Evolutionary conservation across 2,329 filamentous ascomycete species (phyloP), one percentile per base, ranked within the genome.

Genomic region (Talaromyces sp.): DNA sequence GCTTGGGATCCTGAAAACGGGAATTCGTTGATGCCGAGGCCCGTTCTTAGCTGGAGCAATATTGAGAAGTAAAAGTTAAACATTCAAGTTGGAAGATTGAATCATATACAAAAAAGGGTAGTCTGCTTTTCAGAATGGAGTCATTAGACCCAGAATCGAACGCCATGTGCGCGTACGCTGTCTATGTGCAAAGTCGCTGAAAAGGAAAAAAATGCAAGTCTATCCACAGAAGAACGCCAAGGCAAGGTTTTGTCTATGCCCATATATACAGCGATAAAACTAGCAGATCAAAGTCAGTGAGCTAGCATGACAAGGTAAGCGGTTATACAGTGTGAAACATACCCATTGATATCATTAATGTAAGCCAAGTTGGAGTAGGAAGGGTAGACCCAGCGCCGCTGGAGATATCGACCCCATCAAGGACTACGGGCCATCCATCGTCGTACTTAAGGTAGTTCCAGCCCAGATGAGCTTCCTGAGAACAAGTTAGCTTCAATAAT

Each of bases 391-490:
- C 47, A 1, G 48, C 42, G 43, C 22, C 35, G 8, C 22, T 46
- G 10, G 32, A 10, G 3, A 27, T 7, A 41, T 51, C 24, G 13
- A 30, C 30, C 11, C 60, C 56, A 22, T 39, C 52, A 27, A 52
- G 11, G 20, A 64, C 61, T 6, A 65, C 58, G 0, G 72, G 72
- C 72, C 72, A 75, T 9, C 72, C 72, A 42, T 72, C 61, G 8
- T 65, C 47, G 47, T 75, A 75, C 2, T 68, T 52, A n/a, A 75
- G 57, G 24, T 69, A 68, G 32, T 65, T 74, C 61, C 66, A 75
- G 17, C 72, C 72, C n/a, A 75, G 37, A 11, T 60, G 62, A 4
- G 72, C 67, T 42, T 73, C 59, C 71, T 74, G 39, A 0, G 32
- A 16, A 43, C 7, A 6, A 14, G 13, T 35, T n/a, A 35, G 33